Evolutionary conservation across 768 basidiomycete species (phyloP), one percentile per base, ranked within the genome.

Genomic region (Lepiota subincarnata): DNA sequence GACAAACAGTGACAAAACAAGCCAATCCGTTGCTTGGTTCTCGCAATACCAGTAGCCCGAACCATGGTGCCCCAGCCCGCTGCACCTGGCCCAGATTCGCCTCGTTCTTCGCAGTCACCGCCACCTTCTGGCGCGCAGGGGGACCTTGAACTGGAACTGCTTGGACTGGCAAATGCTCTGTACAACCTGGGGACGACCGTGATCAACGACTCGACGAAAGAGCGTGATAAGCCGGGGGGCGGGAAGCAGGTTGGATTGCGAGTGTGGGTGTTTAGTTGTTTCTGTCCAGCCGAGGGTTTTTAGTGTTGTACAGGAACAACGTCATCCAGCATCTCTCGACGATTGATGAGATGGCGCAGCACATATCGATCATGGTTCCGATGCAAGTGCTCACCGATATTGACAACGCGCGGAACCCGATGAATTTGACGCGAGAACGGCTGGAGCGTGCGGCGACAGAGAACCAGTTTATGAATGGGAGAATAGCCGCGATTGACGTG

Each of bases 391-490:
- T 89, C 26, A 76, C 78, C 20, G 91, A 92, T 58, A 86, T 92
- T 54, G 91, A 93, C 73, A 85, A 82, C 58, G 75, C 83, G 2
- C 79, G 82, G 41, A 92, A 92, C 64, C 91, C 90, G 3, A 84
- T 89, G 83, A 83, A 84, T 63, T 73, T 91, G 48, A 91, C 91
- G 14, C 81, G 82, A 58, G 89, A 92, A 54, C 77, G 87, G 47
- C 68, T 93, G 12, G 91, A 93, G 69, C 78, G 89, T 49, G 82
- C 89, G 0, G 89, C 91, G 26, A 87, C 88, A 2, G 92, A 93
- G 70, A 93, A 93, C 64, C 91, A 92, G 63, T 92, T 91, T 59
- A 89, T 91, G 86, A 90, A 92, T 62, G 90, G 88, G 24, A 92
- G 92, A 64, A 88, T 93, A 36, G 76, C 79, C 41, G 91, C 89